Evolutionary conservation across 2,329 filamentous ascomycete species (phyloP), one percentile per base, ranked within the genome.

Genomic region (Parastagonospora avenae): DNA sequence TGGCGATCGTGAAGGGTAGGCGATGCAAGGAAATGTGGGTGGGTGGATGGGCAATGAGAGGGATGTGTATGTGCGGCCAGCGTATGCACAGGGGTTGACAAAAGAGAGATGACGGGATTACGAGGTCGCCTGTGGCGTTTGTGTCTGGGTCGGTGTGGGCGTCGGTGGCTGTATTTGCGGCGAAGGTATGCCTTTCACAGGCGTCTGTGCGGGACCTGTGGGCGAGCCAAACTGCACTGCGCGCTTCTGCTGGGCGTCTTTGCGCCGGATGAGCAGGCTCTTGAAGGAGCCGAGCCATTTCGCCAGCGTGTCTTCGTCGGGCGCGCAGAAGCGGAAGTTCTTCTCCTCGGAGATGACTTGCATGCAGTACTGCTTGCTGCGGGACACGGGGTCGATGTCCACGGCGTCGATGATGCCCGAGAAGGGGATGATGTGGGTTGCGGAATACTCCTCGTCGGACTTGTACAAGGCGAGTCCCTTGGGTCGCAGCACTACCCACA

Each of bases 321-420:
- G 80, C 0, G 92, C 77, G 57, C 77, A 79, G 61, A 81, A 78
- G 10, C 79, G 72, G 54, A 79, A 79, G 63, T 79, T 80, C 56
- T 78, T 94, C 69, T 97, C 93, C 64, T 97, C 93, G 31, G 89
- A 90, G 66, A 99, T 96, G 64, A 97, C 83, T 74, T 97, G 93
- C 71, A 97, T 81, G 73, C 94, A 97, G 69, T 90, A 86, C 40
- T 82, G 83, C 77, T 96, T 97, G 62, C 86, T 94, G 67, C 84
- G 88, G 65, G 89, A 93, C 56, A 96, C 78, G 0, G 92, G 88
- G 62, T 97, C 91, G 47, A 96, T 91, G 67, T 97, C 94, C 16
- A 97, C 92, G 1, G 91, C 92, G 62, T 95, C 90, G 64, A 97
- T 88, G 46, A 99, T 87, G 47, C 82, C 85, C 8, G 85, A 80